Evolutionary conservation across 768 basidiomycete genomes (phyloP), one percentile per base, ranked within the genome.

Genomic region (Phaffia australis): DNA sequence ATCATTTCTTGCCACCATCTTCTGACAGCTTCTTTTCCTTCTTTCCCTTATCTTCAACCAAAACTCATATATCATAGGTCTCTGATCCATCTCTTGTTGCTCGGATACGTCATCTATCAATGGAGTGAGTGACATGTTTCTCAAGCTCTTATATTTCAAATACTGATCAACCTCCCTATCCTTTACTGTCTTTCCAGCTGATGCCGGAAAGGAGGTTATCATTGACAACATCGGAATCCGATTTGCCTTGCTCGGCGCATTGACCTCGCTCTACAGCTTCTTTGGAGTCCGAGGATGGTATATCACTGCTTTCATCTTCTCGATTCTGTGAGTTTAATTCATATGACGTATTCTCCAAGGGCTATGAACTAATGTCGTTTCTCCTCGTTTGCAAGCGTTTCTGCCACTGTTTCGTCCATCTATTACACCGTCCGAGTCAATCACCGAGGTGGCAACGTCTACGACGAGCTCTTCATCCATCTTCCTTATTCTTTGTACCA

Each of bases 401-500:
- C 65, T 4, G 60, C 66, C 11, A 14, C 56, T 32, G 66, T 68
- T 47, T 57, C 61, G n/a, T 54, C 66, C 57, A 68, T 68, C 48
- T 68, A 68, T 56, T 63, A 57, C 42, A 27, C 51, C 21, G 57
- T 63, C 49, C 47, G 35, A 21, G 49, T 29, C 16, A 50, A 58
- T 56, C 66, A 68, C 57, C 49, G 54, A 35, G 61, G 49, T 11
- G 54, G 48, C 2, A 48, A 47, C 35, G 55, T 68, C 25, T 27
- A 55, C 49, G 66, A 68, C 27, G 66, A 68, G 51, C 56, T 68
- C 56, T 63, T 63, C 9, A 46, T 68, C n/a, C 66, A 68, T 47
- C 84, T 95, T 16, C 95, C 95, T 3, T 97, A 98, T 83, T 93
- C 89, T 3, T 84, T 97, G 60, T 95, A 87, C 61, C 65, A 64